Conservation (phyloP, 1,139 yeast species). For the Yamadazyma triangularis region DNA sequence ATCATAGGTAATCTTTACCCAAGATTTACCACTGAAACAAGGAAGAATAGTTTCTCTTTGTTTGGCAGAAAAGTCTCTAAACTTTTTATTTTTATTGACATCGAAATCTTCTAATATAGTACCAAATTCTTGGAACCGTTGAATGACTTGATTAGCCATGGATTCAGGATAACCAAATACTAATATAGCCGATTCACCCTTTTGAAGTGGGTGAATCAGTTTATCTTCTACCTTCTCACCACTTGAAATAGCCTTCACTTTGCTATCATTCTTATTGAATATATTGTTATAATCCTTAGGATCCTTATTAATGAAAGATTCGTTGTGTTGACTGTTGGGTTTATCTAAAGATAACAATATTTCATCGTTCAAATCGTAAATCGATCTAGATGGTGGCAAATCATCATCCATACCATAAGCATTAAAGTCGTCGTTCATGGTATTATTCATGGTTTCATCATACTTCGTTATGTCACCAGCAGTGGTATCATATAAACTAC, state of each 20-base stretch:
- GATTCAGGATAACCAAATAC: constrained; percentile 89
- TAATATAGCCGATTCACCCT: constrained; percentile 61
- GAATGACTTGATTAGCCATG: constrained; percentile 60
- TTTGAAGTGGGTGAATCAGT: constrained; percentile 18
- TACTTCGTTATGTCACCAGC: constrained; percentile 22
- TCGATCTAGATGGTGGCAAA: constrained; percentile 56
- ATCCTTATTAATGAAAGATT: constrained; percentile 39
- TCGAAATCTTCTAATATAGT: constrained; percentile 73
- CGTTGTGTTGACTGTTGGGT: constrained; percentile 21
- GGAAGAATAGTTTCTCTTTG: constrained; percentile 38
- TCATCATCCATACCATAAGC: constrained; percentile 30
- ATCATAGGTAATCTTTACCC: constrained; percentile 85
- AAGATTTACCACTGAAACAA: constrained; percentile 76
- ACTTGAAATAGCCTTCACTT: constrained; percentile 5
- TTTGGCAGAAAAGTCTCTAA: constrained; percentile 7
- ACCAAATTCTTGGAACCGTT: constrained; percentile 79
- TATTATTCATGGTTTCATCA: constrained; percentile 29
- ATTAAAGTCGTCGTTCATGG: constrained; percentile 26
- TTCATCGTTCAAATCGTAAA: constrained; percentile 52
- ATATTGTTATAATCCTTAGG: constrained; percentile 45
- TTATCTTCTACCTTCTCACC: constrained; percentile 4
- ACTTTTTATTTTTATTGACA: constrained; percentile 19
- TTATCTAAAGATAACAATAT: constrained; percentile 27
- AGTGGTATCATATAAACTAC: constrained; percentile 17
- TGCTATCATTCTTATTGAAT: constrained; percentile 29